Evolutionary conservation across 2,329 filamentous ascomycete genomes (phyloP).

Genomic region (Dactylellina sp.): DNA sequence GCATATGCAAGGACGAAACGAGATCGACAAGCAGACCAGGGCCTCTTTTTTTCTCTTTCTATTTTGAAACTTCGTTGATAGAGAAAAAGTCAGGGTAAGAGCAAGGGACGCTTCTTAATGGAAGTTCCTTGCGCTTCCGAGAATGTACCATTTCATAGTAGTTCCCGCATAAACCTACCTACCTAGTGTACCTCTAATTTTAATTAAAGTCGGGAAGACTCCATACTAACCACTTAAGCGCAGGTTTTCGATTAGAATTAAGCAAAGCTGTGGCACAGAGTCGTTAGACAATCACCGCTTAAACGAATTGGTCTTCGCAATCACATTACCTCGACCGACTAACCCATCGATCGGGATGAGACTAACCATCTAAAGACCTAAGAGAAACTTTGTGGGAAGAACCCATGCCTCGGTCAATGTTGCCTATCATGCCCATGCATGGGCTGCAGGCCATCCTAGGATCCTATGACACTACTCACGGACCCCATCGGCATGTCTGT

Average conservation of each 20-base stretch:
- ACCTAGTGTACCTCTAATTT: constrained; percentile 41
- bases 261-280: constrained; percentile 30
- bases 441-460: constrained; percentile 31
- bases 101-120: too few relatives aligned
- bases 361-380: not conserved
- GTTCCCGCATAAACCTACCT: constrained; percentile 30
- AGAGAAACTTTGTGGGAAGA: not conserved
- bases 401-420: not conserved
- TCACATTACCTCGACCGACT: not conserved
- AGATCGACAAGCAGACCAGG: constrained; percentile 23
- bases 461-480: constrained; percentile 37
- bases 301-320: constrained; percentile 6
- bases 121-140: constrained; percentile 1
- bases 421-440: constrained; percentile 39
- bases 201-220: constrained; percentile 19
- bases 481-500: constrained; percentile 9
- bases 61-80: too few relatives aligned
- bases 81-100: too few relatives aligned
- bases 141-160: not conserved
- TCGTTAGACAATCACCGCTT: constrained; percentile 36
- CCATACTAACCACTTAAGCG: constrained; percentile 6
- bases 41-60: not conserved
- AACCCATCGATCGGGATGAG: not conserved
- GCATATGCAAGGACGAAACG: constrained; percentile 41
- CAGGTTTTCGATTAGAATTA: constrained; percentile 1